Base-by-base conservation (phyloP, 139 green algal genomes). In the Chlamydomonas sphaeroides region DNA sequence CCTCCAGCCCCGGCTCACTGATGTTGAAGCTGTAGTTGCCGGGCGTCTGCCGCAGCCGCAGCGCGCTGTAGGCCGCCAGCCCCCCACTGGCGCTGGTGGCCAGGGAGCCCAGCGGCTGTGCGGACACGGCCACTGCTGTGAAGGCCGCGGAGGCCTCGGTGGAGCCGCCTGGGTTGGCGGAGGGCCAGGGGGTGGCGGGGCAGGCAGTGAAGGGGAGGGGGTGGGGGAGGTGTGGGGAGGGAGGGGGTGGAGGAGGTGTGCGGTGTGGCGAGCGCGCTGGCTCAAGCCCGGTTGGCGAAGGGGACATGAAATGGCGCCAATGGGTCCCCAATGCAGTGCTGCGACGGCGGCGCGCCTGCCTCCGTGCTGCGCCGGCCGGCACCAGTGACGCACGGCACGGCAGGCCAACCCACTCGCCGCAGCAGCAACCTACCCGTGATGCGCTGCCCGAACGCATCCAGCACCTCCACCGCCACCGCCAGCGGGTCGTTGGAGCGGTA, bases 11-110 rank as follows among this genome's bases (percentile, higher is more conserved):
- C 25, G 2, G 23, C 56, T 62, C 42, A 82, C 75, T 35, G 59
- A 82, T 63, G 62, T 65, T 63, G 75, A 82, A 82, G 17, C 20
- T 75, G 65, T 84, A 84, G 18, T 42, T 75, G 32, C 35, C 77
- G 1, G 77, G 77, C 45, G 1, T 11, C 14, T 38, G 35, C 3
- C 77, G 77, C 65, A 84, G 35, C 0, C 77, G 63, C 45, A 84
- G 36, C 18, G 48, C 38, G 1, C n/a, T 36, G 77, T 76, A 84
- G 45, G 51, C 63, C n/a, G 77, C 77, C 18, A 59, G 41, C 0
- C 77, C 77, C 6, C 5, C 14, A 7, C 33, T 59, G 33, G 77
- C 77, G 51, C 48, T 59, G 35, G 41, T 26, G 0, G 65, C 15
- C 17, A 49, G 38, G n/a, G 51, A n/a, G 5, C 75, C 75, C 18